Evolutionary conservation across 768 basidiomycete genomes (phyloP), one percentile per base, ranked within the genome.

Genomic region (Agaricus blazei): DNA sequence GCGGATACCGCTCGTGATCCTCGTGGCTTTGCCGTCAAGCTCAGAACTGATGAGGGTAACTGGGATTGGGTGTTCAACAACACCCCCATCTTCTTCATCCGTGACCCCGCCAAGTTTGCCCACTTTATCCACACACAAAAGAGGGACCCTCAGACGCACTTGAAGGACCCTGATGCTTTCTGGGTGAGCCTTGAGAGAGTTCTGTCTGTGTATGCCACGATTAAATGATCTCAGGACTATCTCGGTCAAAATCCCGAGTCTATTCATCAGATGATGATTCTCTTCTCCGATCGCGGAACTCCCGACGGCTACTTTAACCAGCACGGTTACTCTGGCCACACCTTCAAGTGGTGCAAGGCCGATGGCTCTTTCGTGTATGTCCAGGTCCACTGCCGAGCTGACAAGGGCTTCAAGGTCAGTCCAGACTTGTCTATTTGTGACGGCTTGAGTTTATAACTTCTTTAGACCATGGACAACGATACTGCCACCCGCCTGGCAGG

Each of bases 91-190:
- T 93, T 94, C 83, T 88, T 92, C 76, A 83, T 97, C 69, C 82
- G 86, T 62, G 85, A 95, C 68, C 83, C 89, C 12, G 80, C 87
- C 71, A 87, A 93, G 71, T 97, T 96, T 80, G 86, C 90, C 44
- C 91, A 97, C 74, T 87, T 97, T 71, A 90, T 96, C 62, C 95
- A 98, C 75, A 92, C 92, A 28, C 89, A 91, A 67, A 94, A 94
- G 76, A 83, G 88, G 60, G 81, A 92, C 69, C 95, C 95, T 14
- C 90, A 92, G 66, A 95, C 93, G 7, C 90, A 98, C 71, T 70
- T 95, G 63, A 93, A 89, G 70, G 92, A 93, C 73, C 67, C 86
- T 46, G 89, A 93, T 68, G 82, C 82, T 78, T 94, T 88, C 78
- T 89, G 87, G 88, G 85, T 87, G 64, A 37, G 77, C 12, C n/a